These are phyloP conservation scores for Citrus glauca DNA, from an alignment of 345 rosid species.

Conservation along the genomic window DNA sequence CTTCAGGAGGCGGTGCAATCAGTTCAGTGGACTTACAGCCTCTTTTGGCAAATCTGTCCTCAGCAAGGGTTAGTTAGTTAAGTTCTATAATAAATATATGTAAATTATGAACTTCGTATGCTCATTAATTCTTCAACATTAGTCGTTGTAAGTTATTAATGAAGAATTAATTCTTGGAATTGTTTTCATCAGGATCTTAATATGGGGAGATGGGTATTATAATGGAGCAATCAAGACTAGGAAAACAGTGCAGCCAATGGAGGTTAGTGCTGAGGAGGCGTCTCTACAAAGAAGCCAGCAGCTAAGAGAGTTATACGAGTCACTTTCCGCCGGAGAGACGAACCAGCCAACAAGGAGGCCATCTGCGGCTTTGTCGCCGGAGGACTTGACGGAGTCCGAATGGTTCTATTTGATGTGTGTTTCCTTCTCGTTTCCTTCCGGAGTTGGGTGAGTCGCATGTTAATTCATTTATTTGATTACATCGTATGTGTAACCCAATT, in stretches of 20 bases:
- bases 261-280: conserved; percentile 85
- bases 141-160: too few relatives aligned
- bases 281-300: conserved; percentile 94
- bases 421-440: conserved; percentile 87
- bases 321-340: conserved; percentile 72
- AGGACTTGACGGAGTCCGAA: conserved; percentile 92
- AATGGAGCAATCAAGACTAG: conserved; percentile 97
- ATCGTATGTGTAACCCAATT: background rate
- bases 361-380: conserved; percentile 82
- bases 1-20: conserved; percentile 88
- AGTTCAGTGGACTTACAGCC: conserved; percentile 90
- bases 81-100: background rate
- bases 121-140: too few relatives aligned
- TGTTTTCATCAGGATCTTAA: conserved; percentile 46
- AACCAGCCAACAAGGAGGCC: conserved; percentile 71
- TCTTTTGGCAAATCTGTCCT: conserved; percentile 92
- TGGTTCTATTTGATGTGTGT: conserved; percentile 98
- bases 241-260: conserved; percentile 92
- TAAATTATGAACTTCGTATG: background rate
- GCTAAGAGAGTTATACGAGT: conserved; percentile 84
- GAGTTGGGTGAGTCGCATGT: conserved; percentile 59
- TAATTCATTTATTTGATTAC: too few relatives aligned
- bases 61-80: conserved; percentile 55
- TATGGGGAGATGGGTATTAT: conserved; percentile 94
- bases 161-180: background rate